These are phyloP conservation scores for Colletotrichum abscissum DNA, from an alignment of 2,329 filamentous ascomycete genomes.

Conservation along the genomic window DNA sequence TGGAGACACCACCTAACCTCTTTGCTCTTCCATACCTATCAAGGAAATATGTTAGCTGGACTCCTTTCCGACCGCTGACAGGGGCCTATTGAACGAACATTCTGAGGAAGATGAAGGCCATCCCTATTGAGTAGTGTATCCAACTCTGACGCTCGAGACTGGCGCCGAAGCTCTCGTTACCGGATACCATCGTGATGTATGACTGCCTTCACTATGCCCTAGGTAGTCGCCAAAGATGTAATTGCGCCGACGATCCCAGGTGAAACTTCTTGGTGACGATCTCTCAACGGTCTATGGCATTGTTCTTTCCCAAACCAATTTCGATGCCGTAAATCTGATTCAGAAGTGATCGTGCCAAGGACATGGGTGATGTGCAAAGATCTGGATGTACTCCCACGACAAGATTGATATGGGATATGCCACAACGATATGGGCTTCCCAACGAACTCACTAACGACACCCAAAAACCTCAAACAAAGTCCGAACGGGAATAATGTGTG, in stretches of 20 bases:
- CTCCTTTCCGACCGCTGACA: neutral
- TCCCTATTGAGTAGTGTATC: slow-evolving; percentile 17
- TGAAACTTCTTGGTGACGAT: too few species aligned
- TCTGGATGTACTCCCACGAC: too few species aligned
- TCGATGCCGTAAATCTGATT: too few species aligned
- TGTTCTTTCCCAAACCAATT: too few species aligned
- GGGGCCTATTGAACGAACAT: neutral
- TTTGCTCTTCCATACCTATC: slow-evolving; percentile 25
- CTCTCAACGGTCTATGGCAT: too few species aligned
- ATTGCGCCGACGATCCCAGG: too few species aligned
- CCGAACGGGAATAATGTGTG: neutral
- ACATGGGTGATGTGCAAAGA: too few species aligned
- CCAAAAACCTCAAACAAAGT: neutral
- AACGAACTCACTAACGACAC: too few species aligned
- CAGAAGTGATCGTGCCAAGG: too few species aligned
- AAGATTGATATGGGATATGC: neutral
- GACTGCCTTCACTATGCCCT: neutral
- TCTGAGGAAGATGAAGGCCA: slow-evolving; percentile 10
- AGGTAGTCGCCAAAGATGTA: too few species aligned
- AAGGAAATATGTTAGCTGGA: neutral
- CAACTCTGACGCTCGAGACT: slow-evolving; percentile 20
- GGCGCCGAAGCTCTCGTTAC: neutral
- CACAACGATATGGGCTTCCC: neutral
- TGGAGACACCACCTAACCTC: neutral
- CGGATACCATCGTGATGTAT: neutral